A percentile compares a stretch with the other conserved stretches of the same genome.
These are phyloP conservation scores for Yamadazyma ubonensis DNA, from an alignment of 805 yeast species.

Conservation along the genomic window DNA sequence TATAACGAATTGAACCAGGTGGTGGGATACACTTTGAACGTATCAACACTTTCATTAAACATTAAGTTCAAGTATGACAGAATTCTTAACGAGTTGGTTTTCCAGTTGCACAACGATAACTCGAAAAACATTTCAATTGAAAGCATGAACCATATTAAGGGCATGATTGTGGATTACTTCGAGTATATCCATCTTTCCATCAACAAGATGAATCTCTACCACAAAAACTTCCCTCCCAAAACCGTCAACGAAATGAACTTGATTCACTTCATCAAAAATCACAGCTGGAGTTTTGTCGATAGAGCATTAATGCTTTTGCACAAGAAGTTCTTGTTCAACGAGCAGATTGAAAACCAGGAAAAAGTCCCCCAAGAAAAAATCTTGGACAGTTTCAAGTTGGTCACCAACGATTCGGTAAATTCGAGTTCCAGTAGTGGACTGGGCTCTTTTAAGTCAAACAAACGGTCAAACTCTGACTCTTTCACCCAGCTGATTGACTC, in stretches of 20 bases:
- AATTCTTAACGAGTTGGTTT: constrained; percentile 53
- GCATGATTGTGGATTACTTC: constrained; percentile 50
- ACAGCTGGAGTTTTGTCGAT: constrained; percentile 55
- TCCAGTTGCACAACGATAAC: constrained; percentile 48
- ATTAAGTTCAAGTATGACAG: constrained; percentile 53
- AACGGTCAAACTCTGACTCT: constrained; percentile 8
- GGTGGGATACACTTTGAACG: constrained; percentile 37
- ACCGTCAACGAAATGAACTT: constrained; percentile 44
- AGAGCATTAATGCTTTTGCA: constrained; percentile 48
- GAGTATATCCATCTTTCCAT: constrained; percentile 50
- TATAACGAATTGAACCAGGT: constrained; percentile 27
- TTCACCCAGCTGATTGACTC: constrained; percentile 6
- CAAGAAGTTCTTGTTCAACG: constrained; percentile 35
- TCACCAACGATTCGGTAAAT: neutral
- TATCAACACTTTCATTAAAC: constrained; percentile 49
- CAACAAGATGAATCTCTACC: constrained; percentile 33
- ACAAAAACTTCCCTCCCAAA: constrained; percentile 35
- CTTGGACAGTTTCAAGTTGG: neutral
- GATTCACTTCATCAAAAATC: constrained; percentile 46
- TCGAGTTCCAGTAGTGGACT: constrained; percentile 1
- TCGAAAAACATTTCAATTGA: constrained; percentile 41
- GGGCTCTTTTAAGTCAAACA: neutral
- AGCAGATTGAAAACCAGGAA: neutral
- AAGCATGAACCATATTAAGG: constrained; percentile 46
- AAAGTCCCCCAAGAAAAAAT: neutral